phyloP scores from a whole-genome alignment of 805 yeast genomes.

The Lipomyces yamanashiensis region DNA sequence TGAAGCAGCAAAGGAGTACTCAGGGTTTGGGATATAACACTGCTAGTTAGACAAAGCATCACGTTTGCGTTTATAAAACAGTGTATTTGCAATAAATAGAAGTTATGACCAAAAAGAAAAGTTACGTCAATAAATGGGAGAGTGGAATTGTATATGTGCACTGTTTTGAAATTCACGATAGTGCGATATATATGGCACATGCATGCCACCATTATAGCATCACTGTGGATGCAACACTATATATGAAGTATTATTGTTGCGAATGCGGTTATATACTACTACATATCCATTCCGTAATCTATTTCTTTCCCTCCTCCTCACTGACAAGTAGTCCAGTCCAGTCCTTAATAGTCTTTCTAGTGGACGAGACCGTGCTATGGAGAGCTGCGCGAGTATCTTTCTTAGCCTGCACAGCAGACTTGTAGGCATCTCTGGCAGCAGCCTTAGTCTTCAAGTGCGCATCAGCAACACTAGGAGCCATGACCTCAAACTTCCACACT shows the following conservation, averaged over 20 bases:
- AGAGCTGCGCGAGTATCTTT: conserved; percentile 50
- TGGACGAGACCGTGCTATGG: conserved; percentile 41
- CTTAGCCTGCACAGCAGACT: conserved; percentile 38
- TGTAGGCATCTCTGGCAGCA: conserved; percentile 48
- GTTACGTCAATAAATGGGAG: background rate
- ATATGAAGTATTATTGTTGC: background rate
- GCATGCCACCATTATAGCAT: too few species aligned
- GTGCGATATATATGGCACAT: too few species aligned
- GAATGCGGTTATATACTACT: background rate
- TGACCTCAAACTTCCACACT: conserved; percentile 62
- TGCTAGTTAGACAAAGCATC: too few species aligned
- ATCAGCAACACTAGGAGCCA: conserved; percentile 56
- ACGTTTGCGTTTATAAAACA: too few species aligned
- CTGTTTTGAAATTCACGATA: too few species aligned
- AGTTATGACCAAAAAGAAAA: too few species aligned
- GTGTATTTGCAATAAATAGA: background rate
- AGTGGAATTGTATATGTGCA: background rate
- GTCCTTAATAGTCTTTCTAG: conserved; percentile 54
- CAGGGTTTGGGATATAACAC: background rate
- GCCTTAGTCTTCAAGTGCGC: conserved; percentile 59
- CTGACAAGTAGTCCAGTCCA: conserved; percentile 72
- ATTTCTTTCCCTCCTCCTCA: conserved; percentile 50
- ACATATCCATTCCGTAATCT: background rate
- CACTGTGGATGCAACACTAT: too few species aligned
- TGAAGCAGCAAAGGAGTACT: too few species aligned